Percentiles rank a stretch among this genome's conserved stretches.
Conservation (phyloP, 495 filamentous ascomycete species). For the Oidiodendron maius region DNA sequence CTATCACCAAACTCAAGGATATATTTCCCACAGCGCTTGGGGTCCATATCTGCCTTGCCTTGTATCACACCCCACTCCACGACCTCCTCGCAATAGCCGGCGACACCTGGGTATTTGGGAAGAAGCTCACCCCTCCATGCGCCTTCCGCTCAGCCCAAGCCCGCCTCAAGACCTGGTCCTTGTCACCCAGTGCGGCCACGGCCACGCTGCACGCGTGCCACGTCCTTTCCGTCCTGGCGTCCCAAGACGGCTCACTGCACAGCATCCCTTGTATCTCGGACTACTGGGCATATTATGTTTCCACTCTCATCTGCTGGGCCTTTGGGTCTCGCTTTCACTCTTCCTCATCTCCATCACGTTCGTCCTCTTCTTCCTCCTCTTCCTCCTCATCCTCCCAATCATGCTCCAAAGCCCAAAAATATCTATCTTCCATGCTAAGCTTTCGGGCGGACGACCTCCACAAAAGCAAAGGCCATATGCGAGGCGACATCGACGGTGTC, state of each 20-base stretch:
- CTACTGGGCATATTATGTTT: constrained; percentile 21
- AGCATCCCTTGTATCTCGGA: constrained; percentile 8
- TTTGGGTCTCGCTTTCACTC: constrained; percentile 20
- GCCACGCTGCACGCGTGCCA: constrained; percentile 21
- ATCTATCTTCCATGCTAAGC: constrained; percentile 13
- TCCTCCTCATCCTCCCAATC: constrained; percentile 6
- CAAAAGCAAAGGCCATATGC: constrained; percentile 13
- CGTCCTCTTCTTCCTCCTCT: not conserved
- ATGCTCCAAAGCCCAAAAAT: constrained; percentile 13
- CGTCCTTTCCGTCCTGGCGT: constrained; percentile 8
- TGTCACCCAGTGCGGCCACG: constrained; percentile 12
- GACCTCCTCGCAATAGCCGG: constrained; percentile 21
- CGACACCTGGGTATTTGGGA: constrained; percentile 22
- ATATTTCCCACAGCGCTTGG: constrained; percentile 9
- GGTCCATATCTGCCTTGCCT: constrained; percentile 18
- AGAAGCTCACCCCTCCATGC: constrained; percentile 19
- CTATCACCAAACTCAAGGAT: constrained; percentile 6
- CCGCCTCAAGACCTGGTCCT: constrained; percentile 17
- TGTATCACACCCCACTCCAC: constrained; percentile 23
- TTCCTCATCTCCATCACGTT: not conserved
- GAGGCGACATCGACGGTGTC: constrained; percentile 14
- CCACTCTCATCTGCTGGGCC: constrained; percentile 22
- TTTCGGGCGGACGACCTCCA: constrained; percentile 17
- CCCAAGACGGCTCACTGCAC: not conserved
- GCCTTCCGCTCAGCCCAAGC: constrained; percentile 17